Base-by-base conservation (phyloP, 164 flowering plant genomes). In the Brasenia schreberi region DNA sequence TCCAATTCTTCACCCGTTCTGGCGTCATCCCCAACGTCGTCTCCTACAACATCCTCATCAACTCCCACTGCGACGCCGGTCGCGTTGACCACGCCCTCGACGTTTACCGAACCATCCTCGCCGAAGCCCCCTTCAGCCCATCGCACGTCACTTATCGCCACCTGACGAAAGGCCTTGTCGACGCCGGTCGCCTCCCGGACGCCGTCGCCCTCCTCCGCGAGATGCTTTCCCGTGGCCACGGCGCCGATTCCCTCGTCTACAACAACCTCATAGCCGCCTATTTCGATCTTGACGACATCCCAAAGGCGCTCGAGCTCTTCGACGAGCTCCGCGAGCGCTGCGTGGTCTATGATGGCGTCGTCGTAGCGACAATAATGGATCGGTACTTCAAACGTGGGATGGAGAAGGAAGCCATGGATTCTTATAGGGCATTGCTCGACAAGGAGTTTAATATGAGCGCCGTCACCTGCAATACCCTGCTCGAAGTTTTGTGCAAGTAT, bases 201-300 rank as follows among this genome's bases (percentile, higher is more conserved):
- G 93, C 85, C 0, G 66, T 87, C 18, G 82, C 81, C 52, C 73
- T 87, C 61, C 77, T 88, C 45, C 73, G 92, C 9, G 90, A 91
- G 71, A 91, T 91, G 97, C 67, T 91, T 63, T 75, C 71, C 61
- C 86, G 80, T 43, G 93, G 91, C 17, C 86, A 82, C 1, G 93
- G 90, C 5, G 96, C 97, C 2, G 96, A 91, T 68, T 89, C 97
- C 0, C 62, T 85, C 7, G 96, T 89, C 59, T 91, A 74, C 65
- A 83, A 87, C 68, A 88, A 79, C 72, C 65, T 90, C 69, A 87
- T 90, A 52, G 17, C 61, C 5, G 92, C 94, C 19, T 90, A 75
- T 67, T 68, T 90, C 61, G 67, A 83, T 14, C 43, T 83, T 44
- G 89, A 69, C 5, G 75, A 88, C 69, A 65, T 79, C 69, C 88